Evolutionary conservation across 371 early-diverging fungal species (phyloP), one percentile per base, ranked within the genome.

Genomic region (Encephalitozoon hellem): DNA sequence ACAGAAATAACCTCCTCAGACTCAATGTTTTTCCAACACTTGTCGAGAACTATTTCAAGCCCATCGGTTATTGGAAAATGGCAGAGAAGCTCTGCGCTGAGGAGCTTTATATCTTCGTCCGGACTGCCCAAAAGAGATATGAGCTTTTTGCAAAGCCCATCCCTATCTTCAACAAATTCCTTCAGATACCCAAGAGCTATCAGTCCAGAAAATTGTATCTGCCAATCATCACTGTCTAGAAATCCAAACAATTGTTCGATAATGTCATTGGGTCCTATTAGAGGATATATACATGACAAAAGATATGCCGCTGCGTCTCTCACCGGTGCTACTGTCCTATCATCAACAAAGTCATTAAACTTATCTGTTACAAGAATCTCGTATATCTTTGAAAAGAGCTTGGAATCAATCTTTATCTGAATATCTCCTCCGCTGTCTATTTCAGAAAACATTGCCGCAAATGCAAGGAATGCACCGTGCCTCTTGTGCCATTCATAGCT

Each of bases 41-140:
- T 68, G 2, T 69, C 69, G 28, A 77, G 49, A 32, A 78, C 42
- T 18, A 69, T 34, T 21, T 66, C 67, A 12, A 69, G n/a, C 25
- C 41, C 64, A 1, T 52, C 41, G 18, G 2, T 34, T 25, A 47
- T 49, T 41, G 77, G 25, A 28, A 82, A 63, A 1, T 53, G 47
- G 28, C 43, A 66, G 25, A 84, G 71, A 69, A 84, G 41, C 26
- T 73, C 72, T 43, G 85, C 85, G 34, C 81, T 49, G 12, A 81
- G 51, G 45, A 71, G 74, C 55, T 83, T 84, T 42, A 84, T 80
- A 69, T 84, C 85, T 51, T 84, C 85, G 69, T 84, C 85, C 38
- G 47, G 47, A 49, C 74, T 67, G 23, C 68, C 34, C 4, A 84
- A 34, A 15, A 81, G 75, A 25, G 54, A 47, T 11, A 72, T 34